A percentile compares a stretch with the other conserved stretches of the same genome.
phyloP scores from a whole-genome alignment of 441 rosid species.

The Bocquillonia castaneifolia region DNA sequence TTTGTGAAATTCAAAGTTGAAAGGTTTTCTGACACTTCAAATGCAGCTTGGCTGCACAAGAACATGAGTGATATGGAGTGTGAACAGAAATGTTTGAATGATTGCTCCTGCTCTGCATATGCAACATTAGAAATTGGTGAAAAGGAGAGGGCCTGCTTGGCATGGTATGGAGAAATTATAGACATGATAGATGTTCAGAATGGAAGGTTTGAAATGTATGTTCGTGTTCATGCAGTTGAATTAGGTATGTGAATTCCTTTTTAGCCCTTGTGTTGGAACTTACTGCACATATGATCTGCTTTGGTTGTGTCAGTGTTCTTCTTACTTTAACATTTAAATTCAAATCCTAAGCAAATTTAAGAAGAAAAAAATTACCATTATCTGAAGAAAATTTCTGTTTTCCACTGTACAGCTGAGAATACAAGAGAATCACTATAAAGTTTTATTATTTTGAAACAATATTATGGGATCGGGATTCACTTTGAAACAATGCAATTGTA shows the following conservation, averaged over 20 bases:
- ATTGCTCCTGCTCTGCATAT: slow-evolving; percentile 31
- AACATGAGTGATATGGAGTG: slow-evolving; percentile 29
- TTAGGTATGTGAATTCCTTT: slow-evolving; percentile 10
- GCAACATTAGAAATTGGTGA: slow-evolving; percentile 9
- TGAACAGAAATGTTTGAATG: slow-evolving; percentile 22
- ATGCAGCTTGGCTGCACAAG: background rate
- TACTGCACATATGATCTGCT: too few relatives aligned
- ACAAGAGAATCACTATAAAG: too few relatives aligned
- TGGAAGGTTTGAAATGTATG: slow-evolving; percentile 13
- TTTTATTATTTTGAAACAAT: too few relatives aligned
- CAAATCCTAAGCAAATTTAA: too few relatives aligned
- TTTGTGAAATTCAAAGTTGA: slow-evolving; percentile 24
- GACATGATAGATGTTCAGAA: slow-evolving; percentile 9
- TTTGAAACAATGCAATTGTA: too few relatives aligned
- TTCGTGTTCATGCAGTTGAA: slow-evolving; percentile 25
- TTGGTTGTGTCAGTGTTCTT: background rate
- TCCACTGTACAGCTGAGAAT: too few relatives aligned
- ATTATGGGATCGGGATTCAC: too few relatives aligned
- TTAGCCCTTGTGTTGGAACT: too few relatives aligned
- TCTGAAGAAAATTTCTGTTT: too few relatives aligned
- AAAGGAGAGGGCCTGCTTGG: slow-evolving; percentile 26
- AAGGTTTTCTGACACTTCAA: slow-evolving; percentile 29
- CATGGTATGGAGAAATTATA: slow-evolving; percentile 27
- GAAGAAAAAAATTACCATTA: too few relatives aligned
- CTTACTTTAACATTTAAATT: too few relatives aligned